phyloP scores from a whole-genome alignment of 202 grass and related monocot genomes.

The Panicum hallii region DNA sequence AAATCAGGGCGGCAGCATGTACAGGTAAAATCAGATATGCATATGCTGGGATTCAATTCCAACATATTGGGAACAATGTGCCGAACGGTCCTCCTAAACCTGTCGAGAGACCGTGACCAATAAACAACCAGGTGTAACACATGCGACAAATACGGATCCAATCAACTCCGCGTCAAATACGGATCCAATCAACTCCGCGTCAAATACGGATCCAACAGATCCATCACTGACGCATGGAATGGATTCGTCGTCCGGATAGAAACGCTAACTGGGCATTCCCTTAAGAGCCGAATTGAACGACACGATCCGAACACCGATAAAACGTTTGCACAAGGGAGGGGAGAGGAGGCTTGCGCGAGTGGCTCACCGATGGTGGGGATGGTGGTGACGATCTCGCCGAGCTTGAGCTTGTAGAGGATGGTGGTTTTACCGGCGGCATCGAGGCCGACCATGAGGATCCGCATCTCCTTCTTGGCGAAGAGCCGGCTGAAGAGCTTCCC shows the following conservation, averaged over 20 bases:
- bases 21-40: background rate
- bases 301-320: background rate
- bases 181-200: background rate
- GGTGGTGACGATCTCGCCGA: conserved; percentile 85
- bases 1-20: background rate
- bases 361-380: conserved; percentile 73
- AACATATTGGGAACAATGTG: too few relatives aligned
- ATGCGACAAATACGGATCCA: too few relatives aligned
- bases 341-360: too few relatives aligned
- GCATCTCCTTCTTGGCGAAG: conserved; percentile 91
- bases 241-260: background rate
- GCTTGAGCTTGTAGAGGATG: conserved; percentile 91
- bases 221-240: background rate
- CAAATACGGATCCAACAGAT: background rate
- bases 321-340: too few relatives aligned
- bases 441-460: conserved; percentile 90
- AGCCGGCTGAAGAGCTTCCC: conserved; percentile 81
- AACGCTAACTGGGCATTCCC: background rate
- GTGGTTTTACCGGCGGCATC: conserved; percentile 90
- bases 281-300: background rate
- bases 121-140: background rate
- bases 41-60: background rate
- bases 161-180: background rate
- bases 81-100: background rate
- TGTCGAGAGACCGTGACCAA: background rate